phyloP scores from a whole-genome alignment of 176 grass and related monocot species.

The Cenchrus purpureus region DNA sequence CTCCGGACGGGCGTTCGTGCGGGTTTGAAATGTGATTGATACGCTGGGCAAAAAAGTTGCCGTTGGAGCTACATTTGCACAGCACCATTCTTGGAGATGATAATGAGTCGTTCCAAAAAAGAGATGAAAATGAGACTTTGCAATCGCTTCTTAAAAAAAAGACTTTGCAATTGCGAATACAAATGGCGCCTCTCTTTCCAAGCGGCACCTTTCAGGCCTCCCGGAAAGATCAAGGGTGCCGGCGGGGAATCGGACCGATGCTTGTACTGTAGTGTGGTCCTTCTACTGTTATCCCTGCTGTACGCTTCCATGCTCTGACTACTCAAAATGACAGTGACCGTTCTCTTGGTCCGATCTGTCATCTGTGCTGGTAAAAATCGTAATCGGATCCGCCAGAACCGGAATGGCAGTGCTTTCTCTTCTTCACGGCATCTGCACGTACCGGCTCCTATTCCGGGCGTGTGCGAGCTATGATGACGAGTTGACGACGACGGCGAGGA shows the following conservation, averaged over 20 bases:
- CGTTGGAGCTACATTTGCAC: conserved; percentile 7
- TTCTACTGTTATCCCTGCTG: background rate
- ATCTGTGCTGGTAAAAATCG: background rate
- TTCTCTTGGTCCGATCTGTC: background rate
- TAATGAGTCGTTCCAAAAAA: no score
- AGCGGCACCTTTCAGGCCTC: conserved; percentile 1
- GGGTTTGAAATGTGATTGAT: conserved; percentile 35
- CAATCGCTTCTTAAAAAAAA: no score
- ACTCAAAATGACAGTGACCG: background rate
- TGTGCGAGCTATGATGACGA: background rate
- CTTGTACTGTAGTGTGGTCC: background rate
- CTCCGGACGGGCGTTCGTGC: background rate
- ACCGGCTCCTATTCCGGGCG: background rate
- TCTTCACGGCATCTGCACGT: background rate
- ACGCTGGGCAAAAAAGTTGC: conserved; percentile 23
- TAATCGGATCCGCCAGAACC: background rate
- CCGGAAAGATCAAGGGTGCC: background rate
- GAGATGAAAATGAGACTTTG: no score
- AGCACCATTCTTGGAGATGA: no score
- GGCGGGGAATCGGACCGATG: background rate
- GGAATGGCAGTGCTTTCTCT: background rate
- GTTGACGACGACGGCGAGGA: background rate
- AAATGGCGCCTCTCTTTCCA: background rate
- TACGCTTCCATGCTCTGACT: conserved; percentile 7
- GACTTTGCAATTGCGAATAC: no score